Conservation (phyloP, 495 filamentous ascomycete species). For the Penicillium ucsense region DNA sequence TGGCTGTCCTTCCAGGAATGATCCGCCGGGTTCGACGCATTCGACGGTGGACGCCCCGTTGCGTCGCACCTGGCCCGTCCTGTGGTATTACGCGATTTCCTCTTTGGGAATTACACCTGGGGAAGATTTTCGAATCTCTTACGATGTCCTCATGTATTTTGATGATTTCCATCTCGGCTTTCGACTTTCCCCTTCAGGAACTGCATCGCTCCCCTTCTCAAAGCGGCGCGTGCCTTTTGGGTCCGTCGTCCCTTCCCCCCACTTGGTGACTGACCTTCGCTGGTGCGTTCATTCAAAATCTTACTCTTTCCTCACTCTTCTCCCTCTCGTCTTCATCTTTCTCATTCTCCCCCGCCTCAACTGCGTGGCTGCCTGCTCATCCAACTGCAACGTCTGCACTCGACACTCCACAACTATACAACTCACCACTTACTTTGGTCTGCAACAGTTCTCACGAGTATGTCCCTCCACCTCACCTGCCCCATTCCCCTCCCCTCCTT, state of each 20-base stretch:
- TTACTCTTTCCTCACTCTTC: not conserved
- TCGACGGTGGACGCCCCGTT: constrained; percentile 3
- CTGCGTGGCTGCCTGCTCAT: not conserved
- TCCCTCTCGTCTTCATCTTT: constrained; percentile 1
- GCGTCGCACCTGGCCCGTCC: constrained; percentile 4
- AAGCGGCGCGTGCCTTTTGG: too few species aligned
- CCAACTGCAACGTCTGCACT: too few species aligned
- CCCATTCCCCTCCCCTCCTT: constrained; percentile 8
- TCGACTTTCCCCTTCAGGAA: not conserved
- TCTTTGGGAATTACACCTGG: not conserved
- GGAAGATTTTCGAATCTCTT: not conserved
- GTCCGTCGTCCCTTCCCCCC: not conserved
- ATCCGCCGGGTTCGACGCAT: constrained; percentile 6
- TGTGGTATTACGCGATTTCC: constrained; percentile 1
- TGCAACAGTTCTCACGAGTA: not conserved
- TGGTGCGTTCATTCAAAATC: too few species aligned
- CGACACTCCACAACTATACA: too few species aligned
- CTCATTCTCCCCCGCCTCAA: not conserved
- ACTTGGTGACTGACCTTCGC: not conserved
- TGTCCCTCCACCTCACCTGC: not conserved
- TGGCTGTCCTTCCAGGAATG: constrained; percentile 5
- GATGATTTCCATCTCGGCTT: not conserved
- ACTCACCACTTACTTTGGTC: too few species aligned
- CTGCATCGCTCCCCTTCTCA: too few species aligned
- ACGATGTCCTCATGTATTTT: not conserved